Base-by-base conservation (phyloP, 495 filamentous ascomycete genomes). In the Viridothelium virens region DNA sequence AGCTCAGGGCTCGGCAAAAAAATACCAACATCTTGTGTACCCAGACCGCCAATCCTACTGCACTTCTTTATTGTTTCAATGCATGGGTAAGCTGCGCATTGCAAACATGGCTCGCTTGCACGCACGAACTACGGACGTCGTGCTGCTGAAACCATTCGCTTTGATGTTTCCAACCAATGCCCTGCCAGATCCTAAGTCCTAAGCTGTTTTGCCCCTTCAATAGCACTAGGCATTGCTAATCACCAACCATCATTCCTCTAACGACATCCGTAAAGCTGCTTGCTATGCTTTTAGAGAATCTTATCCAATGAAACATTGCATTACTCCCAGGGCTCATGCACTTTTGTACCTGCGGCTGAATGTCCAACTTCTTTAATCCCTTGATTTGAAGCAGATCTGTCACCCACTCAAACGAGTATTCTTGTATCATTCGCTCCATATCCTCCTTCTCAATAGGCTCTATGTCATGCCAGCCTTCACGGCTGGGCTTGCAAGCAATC, bases 261-360 rank as follows among this genome's bases (percentile, higher is more conserved):
- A 85, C 63, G 68, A 77, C 83, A 63, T 81, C 77, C 37, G 73
- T 73, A 69, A 85, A 78, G 11, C 79, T 80, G 14, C 63, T 71
- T 68, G 84, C 80, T 6, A 85, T 78, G 36, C 80, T 81, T 6
- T 73, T 74, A n/a, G 80, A 82, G 64, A 84, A 81, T 14, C 78
- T 76, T 9, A 81, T 75, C 70, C 79, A 84, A 61, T 80, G 77
- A 25, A 75, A 74, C 78, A 80, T 79, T 7, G 73, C 74, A 63
- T 76, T 75, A 38, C 77, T 78, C 37, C 67, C 70, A 7, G 78
- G 77, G 16, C 74, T 70, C 3, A 77, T 75, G 68, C 77, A 78
- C 64, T 76, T 74, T 53, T 79, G 75, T 12, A 80, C 70, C 31
- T 78, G 61, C 6, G 79, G 75, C 62, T 70, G 66, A 38, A 84